Evolutionary conservation across 345 rosid genomes (phyloP).

Genomic region (Arabis alpina): DNA sequence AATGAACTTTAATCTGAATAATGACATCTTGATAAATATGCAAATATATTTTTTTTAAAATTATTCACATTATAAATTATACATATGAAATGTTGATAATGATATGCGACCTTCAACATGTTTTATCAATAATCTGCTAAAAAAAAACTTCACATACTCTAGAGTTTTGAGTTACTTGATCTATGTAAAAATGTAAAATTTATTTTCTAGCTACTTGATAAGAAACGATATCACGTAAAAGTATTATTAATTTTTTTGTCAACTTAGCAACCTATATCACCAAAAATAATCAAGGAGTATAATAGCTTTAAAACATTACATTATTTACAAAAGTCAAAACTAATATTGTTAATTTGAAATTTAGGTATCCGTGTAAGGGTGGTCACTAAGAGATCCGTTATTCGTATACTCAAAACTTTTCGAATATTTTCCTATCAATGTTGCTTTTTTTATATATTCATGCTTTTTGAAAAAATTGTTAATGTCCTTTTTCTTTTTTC

Average conservation of each 20-base stretch:
- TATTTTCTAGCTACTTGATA: background rate
- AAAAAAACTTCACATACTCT: background rate
- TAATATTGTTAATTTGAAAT: background rate
- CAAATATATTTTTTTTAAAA: no score
- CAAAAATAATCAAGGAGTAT: no score
- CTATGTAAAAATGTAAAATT: background rate
- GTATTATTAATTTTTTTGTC: background rate
- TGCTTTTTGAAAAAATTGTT: slow-evolving; percentile 3
- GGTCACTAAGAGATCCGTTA: slow-evolving; percentile 17
- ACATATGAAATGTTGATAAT: no score
- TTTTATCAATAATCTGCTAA: background rate
- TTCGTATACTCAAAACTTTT: slow-evolving; percentile 1
- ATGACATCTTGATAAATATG: background rate
- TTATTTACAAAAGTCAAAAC: background rate
- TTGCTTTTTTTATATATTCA: background rate
- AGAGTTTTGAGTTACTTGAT: background rate
- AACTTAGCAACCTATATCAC: no score
- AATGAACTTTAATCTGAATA: background rate
- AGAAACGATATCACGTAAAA: background rate
- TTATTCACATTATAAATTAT: no score
- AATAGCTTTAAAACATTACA: no score
- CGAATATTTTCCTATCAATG: slow-evolving; percentile 11
- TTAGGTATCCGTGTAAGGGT: slow-evolving; percentile 10
- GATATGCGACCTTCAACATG: no score
- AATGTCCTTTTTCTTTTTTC: background rate